phyloP scores from a whole-genome alignment of 2,329 filamentous ascomycete genomes.

The Zasmidium angulare region DNA sequence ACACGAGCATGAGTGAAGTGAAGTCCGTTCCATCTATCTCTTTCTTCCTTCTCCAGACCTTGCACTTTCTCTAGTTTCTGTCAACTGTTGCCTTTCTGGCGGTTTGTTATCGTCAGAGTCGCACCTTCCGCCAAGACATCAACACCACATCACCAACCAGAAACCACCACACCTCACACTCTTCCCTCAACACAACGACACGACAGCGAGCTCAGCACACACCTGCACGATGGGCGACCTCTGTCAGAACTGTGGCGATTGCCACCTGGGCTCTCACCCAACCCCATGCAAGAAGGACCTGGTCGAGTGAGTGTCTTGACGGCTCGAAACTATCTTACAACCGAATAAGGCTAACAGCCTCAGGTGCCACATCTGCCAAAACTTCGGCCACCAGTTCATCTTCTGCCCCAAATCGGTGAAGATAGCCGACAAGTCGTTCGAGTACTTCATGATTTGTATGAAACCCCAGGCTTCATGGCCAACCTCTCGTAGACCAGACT shows the following conservation, averaged over 20 bases:
- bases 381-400: slow-evolving; percentile 15
- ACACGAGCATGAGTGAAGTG: background rate
- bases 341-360: background rate
- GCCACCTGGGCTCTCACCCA: slow-evolving; percentile 23
- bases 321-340: slow-evolving; percentile 1
- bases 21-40: background rate
- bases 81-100: background rate
- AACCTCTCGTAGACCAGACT: no score
- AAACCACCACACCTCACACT: background rate
- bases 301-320: slow-evolving; percentile 14
- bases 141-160: background rate
- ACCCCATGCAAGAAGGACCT: slow-evolving; percentile 18
- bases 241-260: slow-evolving; percentile 28
- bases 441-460: background rate
- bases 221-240: slow-evolving; percentile 24
- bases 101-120: background rate
- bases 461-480: no score
- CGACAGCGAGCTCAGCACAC: background rate
- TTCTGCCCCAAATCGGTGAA: slow-evolving; percentile 24
- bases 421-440: slow-evolving; percentile 3
- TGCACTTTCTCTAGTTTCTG: background rate
- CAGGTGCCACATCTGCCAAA: slow-evolving; percentile 14
- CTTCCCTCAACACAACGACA: background rate
- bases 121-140: slow-evolving; percentile 2
- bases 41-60: background rate